Evolutionary conservation across 2,329 filamentous ascomycete genomes (phyloP).

Genomic region (Paraconiothyrium sp.): DNA sequence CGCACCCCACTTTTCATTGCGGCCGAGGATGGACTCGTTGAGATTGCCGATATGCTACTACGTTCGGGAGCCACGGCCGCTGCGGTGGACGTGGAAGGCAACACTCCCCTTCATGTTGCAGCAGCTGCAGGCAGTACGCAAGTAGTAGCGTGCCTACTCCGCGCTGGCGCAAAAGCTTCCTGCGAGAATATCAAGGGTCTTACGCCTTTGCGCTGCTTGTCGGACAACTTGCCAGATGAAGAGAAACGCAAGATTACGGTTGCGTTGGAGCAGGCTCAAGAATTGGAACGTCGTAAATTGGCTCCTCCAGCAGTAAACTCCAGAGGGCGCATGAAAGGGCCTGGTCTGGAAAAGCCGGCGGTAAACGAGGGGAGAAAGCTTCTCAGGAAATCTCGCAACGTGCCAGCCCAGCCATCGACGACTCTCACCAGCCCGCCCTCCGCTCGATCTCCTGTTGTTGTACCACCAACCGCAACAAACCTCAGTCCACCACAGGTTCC

Average conservation of each 20-base stretch:
- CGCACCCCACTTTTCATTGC: conserved; percentile 37
- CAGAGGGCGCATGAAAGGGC: conserved; percentile 14
- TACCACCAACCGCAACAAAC: neutral
- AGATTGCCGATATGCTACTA: conserved; percentile 33
- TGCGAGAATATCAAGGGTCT: conserved; percentile 27
- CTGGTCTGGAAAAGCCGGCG: conserved; percentile 10
- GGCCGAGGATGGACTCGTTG: conserved; percentile 29
- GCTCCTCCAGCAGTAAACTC: neutral
- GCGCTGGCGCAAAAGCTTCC: conserved; percentile 30
- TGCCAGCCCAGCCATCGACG: neutral
- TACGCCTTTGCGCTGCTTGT: conserved; percentile 28
- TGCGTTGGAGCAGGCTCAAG: conserved; percentile 32
- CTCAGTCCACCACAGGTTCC: neutral
- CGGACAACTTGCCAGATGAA: conserved; percentile 24
- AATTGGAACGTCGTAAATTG: conserved; percentile 18
- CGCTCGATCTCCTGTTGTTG: conserved; percentile 10
- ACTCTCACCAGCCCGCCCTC: too few species aligned
- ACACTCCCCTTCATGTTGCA: conserved; percentile 35
- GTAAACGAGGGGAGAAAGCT: conserved; percentile 21
- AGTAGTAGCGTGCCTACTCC: conserved; percentile 27
- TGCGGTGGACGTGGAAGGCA: conserved; percentile 27
- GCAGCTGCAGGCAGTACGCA: conserved; percentile 26
- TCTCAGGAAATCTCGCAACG: neutral
- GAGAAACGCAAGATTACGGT: conserved; percentile 31
- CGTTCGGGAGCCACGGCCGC: conserved; percentile 29